Percentiles rank a stretch among this genome's conserved stretches.
Conservation (phyloP, 352 stramenopile species). For the Pythium sukuiense region DNA sequence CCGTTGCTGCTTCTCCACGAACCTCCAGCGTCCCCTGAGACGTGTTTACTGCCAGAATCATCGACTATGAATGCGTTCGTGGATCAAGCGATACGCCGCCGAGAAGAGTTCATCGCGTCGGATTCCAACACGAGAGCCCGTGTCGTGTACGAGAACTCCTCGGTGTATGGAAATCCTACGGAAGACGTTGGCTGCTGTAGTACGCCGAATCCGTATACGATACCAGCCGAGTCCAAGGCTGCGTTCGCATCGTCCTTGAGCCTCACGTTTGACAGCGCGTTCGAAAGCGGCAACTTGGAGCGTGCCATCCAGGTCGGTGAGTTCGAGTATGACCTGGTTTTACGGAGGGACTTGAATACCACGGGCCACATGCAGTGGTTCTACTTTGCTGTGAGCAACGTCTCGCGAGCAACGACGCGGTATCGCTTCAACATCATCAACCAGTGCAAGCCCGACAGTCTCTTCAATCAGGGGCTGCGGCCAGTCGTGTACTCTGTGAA, state of each 20-base stretch:
- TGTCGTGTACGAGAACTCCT: slow-evolving; percentile 56
- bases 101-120: slow-evolving; percentile 39
- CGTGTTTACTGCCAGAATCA: slow-evolving; percentile 21
- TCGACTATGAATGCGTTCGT: slow-evolving; percentile 26
- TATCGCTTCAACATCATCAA: slow-evolving; percentile 94
- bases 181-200: not conserved
- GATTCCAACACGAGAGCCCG: slow-evolving; percentile 37
- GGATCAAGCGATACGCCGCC: slow-evolving; percentile 25
- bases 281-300: slow-evolving; percentile 93
- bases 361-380: slow-evolving; percentile 92
- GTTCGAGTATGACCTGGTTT: slow-evolving; percentile 89
- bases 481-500: slow-evolving; percentile 87
- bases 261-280: slow-evolving; percentile 91
- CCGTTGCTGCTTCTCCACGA: slow-evolving; percentile 19
- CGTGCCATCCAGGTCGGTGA: slow-evolving; percentile 77
- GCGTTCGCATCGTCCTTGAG: slow-evolving; percentile 23
- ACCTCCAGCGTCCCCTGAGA: slow-evolving; percentile 19
- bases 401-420: slow-evolving; percentile 1
- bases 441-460: slow-evolving; percentile 89
- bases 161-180: slow-evolving; percentile 15
- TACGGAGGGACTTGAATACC: slow-evolving; percentile 87
- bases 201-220: slow-evolving; percentile 33
- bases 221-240: slow-evolving; percentile 28
- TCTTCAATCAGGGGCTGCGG: slow-evolving; percentile 91
- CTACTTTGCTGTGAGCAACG: slow-evolving; percentile 92